phyloP scores from a whole-genome alignment of 208 protist species.

The Leishmania arabica region DNA sequence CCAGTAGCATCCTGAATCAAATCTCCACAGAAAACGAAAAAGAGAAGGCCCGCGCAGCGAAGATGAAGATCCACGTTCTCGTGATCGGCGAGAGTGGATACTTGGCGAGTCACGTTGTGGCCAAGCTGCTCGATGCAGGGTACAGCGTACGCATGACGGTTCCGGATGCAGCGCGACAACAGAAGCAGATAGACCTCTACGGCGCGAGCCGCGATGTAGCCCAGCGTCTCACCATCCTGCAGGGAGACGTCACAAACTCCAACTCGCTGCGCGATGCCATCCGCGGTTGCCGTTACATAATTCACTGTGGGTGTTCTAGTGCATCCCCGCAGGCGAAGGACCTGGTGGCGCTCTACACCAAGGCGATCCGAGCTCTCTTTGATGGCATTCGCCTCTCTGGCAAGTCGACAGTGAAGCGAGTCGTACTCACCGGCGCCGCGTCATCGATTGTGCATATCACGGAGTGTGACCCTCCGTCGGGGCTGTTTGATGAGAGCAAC shows the following conservation, averaged over 20 bases:
- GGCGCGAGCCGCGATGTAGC: constrained; percentile 48
- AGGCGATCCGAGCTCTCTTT: constrained; percentile 85
- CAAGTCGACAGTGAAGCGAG: constrained; percentile 84
- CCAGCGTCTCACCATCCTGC: constrained; percentile 66
- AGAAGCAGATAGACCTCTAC: constrained; percentile 81
- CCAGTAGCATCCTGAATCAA: constrained; percentile 84
- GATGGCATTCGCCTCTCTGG: constrained; percentile 80
- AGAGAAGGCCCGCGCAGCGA: constrained; percentile 63
- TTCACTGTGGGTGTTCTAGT: constrained; percentile 84
- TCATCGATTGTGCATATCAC: constrained; percentile 81
- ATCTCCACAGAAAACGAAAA: constrained; percentile 78
- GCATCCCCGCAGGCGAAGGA: constrained; percentile 37
- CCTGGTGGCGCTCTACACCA: constrained; percentile 62
- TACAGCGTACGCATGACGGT: constrained; percentile 88
- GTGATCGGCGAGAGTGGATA: constrained; percentile 89
- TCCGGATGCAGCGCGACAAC: constrained; percentile 45
- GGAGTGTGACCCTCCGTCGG: constrained; percentile 63
- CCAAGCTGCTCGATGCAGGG: constrained; percentile 81
- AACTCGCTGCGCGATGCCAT: constrained; percentile 75
- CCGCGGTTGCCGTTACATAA: constrained; percentile 83
- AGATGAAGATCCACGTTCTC: constrained; percentile 85
- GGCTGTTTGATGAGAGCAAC: constrained; percentile 77
- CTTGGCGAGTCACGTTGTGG: constrained; percentile 83
- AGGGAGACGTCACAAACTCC: constrained; percentile 80
- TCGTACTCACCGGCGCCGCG: constrained; percentile 81